Evolutionary conservation across 495 filamentous ascomycete species (phyloP).

Genomic region (Penicillium nucicola): DNA sequence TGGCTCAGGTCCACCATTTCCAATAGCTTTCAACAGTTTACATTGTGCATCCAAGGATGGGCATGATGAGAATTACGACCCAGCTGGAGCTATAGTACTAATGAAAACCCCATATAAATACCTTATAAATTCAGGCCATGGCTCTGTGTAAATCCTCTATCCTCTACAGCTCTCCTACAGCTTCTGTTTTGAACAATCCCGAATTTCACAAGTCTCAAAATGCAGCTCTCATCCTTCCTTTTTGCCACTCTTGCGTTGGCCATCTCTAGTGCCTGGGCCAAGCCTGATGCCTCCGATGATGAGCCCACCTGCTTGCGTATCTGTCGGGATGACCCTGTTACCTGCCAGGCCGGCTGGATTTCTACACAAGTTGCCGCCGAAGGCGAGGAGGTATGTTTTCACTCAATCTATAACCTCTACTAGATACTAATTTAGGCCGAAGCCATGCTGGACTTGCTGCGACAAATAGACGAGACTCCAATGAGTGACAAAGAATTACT

Average conservation of each 20-base stretch:
- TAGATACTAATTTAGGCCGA: neutral
- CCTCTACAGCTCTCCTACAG: too few relatives aligned
- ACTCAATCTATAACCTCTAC: neutral
- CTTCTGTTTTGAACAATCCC: neutral
- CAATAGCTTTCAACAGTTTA: neutral
- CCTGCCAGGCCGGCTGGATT: neutral
- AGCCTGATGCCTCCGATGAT: neutral
- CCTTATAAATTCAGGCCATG: neutral
- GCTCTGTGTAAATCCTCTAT: neutral
- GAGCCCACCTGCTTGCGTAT: neutral
- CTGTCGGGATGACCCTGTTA: neutral
- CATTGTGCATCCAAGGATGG: neutral
- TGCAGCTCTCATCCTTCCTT: slow-evolving; percentile 1
- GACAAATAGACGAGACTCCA: neutral
- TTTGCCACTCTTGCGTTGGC: neutral
- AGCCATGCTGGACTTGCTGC: slow-evolving; percentile 2
- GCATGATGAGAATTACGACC: neutral
- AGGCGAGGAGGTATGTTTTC: neutral
- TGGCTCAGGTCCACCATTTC: neutral
- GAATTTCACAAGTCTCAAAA: neutral
- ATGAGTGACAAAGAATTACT: neutral
- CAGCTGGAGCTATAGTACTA: neutral
- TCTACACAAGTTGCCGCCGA: neutral
- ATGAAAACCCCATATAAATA: neutral
- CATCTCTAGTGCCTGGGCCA: neutral